These are phyloP conservation scores for Torrubiellomyces zombiae DNA, from an alignment of 2,329 filamentous ascomycete species.

Conservation along the genomic window DNA sequence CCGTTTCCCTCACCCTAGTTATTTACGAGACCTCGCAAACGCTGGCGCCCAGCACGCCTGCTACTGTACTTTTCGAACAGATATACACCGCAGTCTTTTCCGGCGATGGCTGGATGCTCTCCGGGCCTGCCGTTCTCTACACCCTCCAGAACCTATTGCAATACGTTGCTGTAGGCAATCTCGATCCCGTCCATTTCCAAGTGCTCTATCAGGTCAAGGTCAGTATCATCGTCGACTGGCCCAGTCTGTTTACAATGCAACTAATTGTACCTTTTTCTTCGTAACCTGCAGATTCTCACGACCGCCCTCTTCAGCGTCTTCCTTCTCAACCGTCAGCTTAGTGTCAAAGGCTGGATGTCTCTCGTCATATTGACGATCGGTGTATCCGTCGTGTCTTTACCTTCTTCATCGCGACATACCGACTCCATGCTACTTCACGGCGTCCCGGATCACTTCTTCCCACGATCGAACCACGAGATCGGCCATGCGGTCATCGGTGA, in stretches of 20 bases:
- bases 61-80: slow-evolving; percentile 63
- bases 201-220: slow-evolving; percentile 84
- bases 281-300: slow-evolving; percentile 61
- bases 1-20: slow-evolving; percentile 70
- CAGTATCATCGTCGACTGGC: slow-evolving; percentile 6
- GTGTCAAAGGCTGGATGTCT: slow-evolving; percentile 61
- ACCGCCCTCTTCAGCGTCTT: slow-evolving; percentile 75
- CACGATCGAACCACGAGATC: slow-evolving; percentile 62
- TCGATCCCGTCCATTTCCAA: slow-evolving; percentile 87
- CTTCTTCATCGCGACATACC: slow-evolving; percentile 37
- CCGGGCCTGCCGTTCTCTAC: slow-evolving; percentile 74
- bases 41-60: slow-evolving; percentile 61
- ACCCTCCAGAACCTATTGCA: slow-evolving; percentile 88
- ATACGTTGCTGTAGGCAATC: slow-evolving; percentile 78
- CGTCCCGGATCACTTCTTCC: slow-evolving; percentile 52
- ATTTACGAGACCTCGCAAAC: slow-evolving; percentile 73
- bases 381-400: slow-evolving; percentile 72
- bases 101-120: slow-evolving; percentile 87
- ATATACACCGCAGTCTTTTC: slow-evolving; percentile 71
- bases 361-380: slow-evolving; percentile 66
- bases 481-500: slow-evolving; percentile 30
- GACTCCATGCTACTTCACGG: slow-evolving; percentile 45
- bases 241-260: background rate
- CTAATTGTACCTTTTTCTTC: background rate
- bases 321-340: slow-evolving; percentile 55